A percentile compares a stretch with the other conserved stretches of the same genome.
Conservation (phyloP, 2,329 filamentous ascomycete genomes). For the Alternaria solani region DNA sequence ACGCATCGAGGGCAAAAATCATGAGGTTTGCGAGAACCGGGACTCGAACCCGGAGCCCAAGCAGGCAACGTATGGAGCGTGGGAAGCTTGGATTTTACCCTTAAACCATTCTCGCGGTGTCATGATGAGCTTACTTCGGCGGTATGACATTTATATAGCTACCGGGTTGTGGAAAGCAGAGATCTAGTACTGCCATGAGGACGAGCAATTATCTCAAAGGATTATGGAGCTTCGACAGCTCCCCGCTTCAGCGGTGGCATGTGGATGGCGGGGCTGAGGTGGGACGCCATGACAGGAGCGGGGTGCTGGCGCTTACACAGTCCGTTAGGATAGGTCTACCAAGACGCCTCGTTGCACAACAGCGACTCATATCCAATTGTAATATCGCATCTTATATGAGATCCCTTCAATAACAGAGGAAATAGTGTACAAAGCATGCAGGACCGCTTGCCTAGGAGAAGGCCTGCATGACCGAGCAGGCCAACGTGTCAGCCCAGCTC, state of each 20-base stretch:
- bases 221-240: neutral
- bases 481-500: neutral
- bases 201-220: rapidly evolving
- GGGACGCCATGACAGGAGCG: neutral
- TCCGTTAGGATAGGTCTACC: neutral
- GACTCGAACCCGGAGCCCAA: constrained; percentile 41
- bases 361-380: neutral
- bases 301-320: constrained; percentile 7
- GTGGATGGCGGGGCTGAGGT: constrained; percentile 4
- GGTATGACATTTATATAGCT: neutral
- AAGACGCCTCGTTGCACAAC: neutral
- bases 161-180: rapidly evolving
- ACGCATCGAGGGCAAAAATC: neutral
- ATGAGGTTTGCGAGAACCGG: constrained; percentile 27
- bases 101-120: constrained; percentile 37
- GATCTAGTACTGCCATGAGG: too few species aligned
- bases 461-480: neutral
- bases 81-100: constrained; percentile 45
- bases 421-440: neutral
- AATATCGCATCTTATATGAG: neutral
- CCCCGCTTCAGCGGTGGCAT: neutral
- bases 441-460: neutral
- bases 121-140: rapidly evolving
- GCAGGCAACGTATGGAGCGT: constrained; percentile 25
- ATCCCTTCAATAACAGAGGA: rapidly evolving